Base-by-base conservation (phyloP, 768 basidiomycete genomes). In the Royoungia palumana region DNA sequence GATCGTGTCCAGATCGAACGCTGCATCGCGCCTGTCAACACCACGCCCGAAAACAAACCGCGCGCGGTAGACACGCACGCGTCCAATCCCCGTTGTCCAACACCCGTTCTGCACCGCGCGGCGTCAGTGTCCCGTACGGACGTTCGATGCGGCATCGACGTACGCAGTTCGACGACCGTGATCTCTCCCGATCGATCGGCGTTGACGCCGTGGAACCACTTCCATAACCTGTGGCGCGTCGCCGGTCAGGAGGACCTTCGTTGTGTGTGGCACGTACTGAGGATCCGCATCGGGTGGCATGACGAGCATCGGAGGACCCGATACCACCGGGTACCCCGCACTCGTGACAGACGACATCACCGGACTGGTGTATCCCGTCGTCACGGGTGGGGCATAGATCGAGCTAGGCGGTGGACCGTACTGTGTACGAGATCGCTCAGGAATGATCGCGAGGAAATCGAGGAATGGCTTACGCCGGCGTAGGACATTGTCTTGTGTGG, bases 1-100 rank as follows among this genome's bases (percentile, higher is more conserved):
- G 65, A 91, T 85, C 21, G 90, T 92, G 59, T 91, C 90, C 47
- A 88, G 70, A 69, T 91, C 89, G 60, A 92, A 92, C 6, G 83
- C 88, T 89, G 46, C 32, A 14, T 22, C 40, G 5, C 10, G 24
- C 19, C 5, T 12, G n/a, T 16, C 40, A 24, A 2, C 28, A 3
- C 28, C 3, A 28, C 2, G 24, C 20, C 6, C 20, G 28, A 5
- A 35, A 17, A 12, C 27, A 8, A 2, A 34, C 13, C 8, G n/a
- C n/a, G n/a, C n/a, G n/a, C n/a, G n/a, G n/a, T n/a, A n/a, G n/a
- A n/a, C 12, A 74, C 89, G 66, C 55, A 90, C 89, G 80, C 56
- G 77, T 78, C 87, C 86, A 90, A 61, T 92, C 86, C 35, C 89
- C 80, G 45, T 81, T 72, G 21, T 79, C 70, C 35, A 81, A 55